phyloP scores from a whole-genome alignment of 1,139 yeast genomes.

The Spathaspora jeffriesii region DNA sequence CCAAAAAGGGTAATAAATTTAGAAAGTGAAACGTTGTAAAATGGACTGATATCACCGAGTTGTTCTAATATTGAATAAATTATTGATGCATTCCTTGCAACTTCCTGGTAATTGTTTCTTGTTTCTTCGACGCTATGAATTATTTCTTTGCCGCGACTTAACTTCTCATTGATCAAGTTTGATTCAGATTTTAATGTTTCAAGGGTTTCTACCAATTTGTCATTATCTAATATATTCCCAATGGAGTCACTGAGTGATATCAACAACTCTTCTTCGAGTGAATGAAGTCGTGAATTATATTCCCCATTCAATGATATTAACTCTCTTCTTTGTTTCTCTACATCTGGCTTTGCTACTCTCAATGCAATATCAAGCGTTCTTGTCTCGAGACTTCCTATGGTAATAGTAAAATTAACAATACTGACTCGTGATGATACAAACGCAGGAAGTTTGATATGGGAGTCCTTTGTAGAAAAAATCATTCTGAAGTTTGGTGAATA shows the following conservation, averaged over 20 bases:
- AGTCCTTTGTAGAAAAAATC: constrained; percentile 62
- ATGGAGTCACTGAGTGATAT: constrained; percentile 56
- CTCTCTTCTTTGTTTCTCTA: constrained; percentile 58
- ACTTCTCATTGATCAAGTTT: constrained; percentile 50
- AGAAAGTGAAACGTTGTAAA: constrained; percentile 61
- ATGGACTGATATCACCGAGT: constrained; percentile 43
- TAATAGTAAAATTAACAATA: constrained; percentile 69
- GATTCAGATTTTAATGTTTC: constrained; percentile 71
- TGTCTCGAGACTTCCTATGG: constrained; percentile 64
- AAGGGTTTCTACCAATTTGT: constrained; percentile 56
- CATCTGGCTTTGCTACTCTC: constrained; percentile 60
- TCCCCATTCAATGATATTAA: constrained; percentile 59
- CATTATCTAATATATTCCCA: constrained; percentile 72
- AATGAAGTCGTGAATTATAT: constrained; percentile 53
- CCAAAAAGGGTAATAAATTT: constrained; percentile 44
- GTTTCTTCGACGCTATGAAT: constrained; percentile 54
- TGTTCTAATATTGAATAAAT: constrained; percentile 47
- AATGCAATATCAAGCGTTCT: constrained; percentile 64
- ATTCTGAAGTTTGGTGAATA: constrained; percentile 64
- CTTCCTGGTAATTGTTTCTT: constrained; percentile 46
- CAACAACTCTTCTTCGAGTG: constrained; percentile 63
- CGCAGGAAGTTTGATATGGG: constrained; percentile 46
- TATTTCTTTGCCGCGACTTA: constrained; percentile 54
- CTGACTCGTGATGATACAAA: constrained; percentile 64
- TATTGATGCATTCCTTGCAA: constrained; percentile 57